Percentiles rank a stretch among this genome's conserved stretches.
Evolutionary conservation across 2,329 filamentous ascomycete species (phyloP).

Genomic region (Pseudonectria foliicola): DNA sequence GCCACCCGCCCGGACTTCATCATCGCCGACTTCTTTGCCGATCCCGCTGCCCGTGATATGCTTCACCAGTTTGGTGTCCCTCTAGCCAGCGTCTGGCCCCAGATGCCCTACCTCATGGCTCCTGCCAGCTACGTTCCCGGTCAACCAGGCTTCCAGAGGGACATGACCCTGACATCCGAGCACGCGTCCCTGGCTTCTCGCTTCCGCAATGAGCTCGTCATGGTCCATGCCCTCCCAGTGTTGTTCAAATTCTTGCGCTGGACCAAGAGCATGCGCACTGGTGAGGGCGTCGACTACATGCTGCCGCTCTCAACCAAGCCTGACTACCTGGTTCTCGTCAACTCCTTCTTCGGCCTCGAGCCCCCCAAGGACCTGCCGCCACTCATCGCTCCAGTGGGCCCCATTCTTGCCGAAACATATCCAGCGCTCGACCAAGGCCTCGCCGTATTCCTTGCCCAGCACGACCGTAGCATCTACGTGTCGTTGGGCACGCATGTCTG

Average conservation of each 20-base stretch:
- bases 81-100: constrained; percentile 32
- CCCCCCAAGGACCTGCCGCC: constrained; percentile 35
- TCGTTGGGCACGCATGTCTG: constrained; percentile 35
- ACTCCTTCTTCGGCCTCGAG: constrained; percentile 38
- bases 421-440: constrained; percentile 21
- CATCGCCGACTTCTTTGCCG: constrained; percentile 37
- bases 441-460: constrained; percentile 24
- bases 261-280: constrained; percentile 26
- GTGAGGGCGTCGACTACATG: constrained; percentile 25
- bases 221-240: constrained; percentile 23
- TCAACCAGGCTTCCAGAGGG: constrained; percentile 33
- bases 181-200: constrained; percentile 30
- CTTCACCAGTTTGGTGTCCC: constrained; percentile 29
- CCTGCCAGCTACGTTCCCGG: constrained; percentile 34
- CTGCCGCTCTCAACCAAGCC: constrained; percentile 28
- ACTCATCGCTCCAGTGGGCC: constrained; percentile 31
- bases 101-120: constrained; percentile 34
- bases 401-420: constrained; percentile 30
- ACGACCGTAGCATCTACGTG: constrained; percentile 31
- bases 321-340: constrained; percentile 34
- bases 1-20: constrained; percentile 30
- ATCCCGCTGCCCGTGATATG: constrained; percentile 34
- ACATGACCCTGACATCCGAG: constrained; percentile 30
- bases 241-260: constrained; percentile 24
- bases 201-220: constrained; percentile 28